These are phyloP conservation scores for Aspergillus pseudoglaucus DNA, from an alignment of 2,329 filamentous ascomycete species.

Conservation along the genomic window DNA sequence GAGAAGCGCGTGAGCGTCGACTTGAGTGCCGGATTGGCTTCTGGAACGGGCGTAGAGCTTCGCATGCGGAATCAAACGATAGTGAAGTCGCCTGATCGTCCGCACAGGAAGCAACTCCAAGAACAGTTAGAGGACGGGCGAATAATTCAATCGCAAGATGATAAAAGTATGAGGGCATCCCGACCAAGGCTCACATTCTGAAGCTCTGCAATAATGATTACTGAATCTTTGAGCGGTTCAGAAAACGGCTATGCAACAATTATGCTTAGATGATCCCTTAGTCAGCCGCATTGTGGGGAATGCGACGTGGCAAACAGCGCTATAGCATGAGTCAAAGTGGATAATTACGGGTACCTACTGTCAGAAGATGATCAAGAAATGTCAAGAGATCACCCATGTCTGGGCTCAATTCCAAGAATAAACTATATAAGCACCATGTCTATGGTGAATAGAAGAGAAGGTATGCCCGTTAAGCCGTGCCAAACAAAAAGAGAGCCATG, in stretches of 20 bases:
- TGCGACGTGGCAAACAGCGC: slow-evolving; percentile 1
- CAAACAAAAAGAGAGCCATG: slow-evolving; percentile 13
- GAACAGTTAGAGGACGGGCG: slow-evolving; percentile 24
- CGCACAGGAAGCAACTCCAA: slow-evolving; percentile 4
- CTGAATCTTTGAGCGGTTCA: background rate
- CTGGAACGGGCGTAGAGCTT: slow-evolving; percentile 34
- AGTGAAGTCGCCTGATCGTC: slow-evolving; percentile 16
- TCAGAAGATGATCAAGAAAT: background rate
- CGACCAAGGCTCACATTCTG: slow-evolving; percentile 27
- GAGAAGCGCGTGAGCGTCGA: slow-evolving; percentile 5
- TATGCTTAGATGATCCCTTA: slow-evolving; percentile 4
- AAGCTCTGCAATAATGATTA: slow-evolving; percentile 2
- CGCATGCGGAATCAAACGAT: slow-evolving; percentile 28
- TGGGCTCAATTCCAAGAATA: slow-evolving; percentile 6
- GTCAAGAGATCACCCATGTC: background rate
- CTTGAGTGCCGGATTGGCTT: slow-evolving; percentile 15
- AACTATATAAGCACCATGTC: slow-evolving; percentile 14
- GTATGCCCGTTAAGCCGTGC: slow-evolving; percentile 8
- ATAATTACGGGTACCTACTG: background rate
- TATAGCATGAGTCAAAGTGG: too few relatives aligned
- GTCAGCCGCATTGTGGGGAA: slow-evolving; percentile 4
- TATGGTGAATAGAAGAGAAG: slow-evolving; percentile 14
- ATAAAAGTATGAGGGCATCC: slow-evolving; percentile 59
- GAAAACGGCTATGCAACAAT: background rate
- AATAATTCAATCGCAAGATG: slow-evolving; percentile 57